Conservation (phyloP, 179 eudicot species). For the Silene vulgaris region DNA sequence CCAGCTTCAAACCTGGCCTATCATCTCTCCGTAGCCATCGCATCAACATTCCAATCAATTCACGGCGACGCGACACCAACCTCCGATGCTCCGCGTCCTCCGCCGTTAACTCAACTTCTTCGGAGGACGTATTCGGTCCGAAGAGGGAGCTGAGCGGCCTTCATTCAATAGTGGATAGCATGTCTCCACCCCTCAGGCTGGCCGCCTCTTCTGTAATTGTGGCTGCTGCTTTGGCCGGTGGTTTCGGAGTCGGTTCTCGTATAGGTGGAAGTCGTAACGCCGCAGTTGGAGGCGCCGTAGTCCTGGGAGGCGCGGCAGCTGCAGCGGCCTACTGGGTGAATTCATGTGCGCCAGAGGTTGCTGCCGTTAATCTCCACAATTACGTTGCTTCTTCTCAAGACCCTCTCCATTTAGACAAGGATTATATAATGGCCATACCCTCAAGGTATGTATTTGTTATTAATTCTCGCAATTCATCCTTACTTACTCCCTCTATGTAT, state of each 20-base stretch:
- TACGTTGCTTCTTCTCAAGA: conserved; percentile 61
- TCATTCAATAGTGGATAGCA: conserved; percentile 49
- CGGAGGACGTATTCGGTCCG: conserved; percentile 47
- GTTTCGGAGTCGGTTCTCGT: conserved; percentile 61
- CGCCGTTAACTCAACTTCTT: no score
- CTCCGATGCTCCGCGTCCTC: background rate
- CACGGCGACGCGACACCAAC: background rate
- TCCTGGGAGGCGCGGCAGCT: conserved; percentile 63
- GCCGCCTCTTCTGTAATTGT: conserved; percentile 52
- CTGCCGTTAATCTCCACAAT: conserved; percentile 66
- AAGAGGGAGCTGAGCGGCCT: conserved; percentile 55
- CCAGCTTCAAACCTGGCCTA: conserved; percentile 16
- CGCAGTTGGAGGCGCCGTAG: conserved; percentile 57
- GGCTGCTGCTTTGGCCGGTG: conserved; percentile 62
- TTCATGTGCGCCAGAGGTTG: conserved; percentile 73
- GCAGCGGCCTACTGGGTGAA: conserved; percentile 60
- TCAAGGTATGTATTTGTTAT: conserved; percentile 33
- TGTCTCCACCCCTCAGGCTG: conserved; percentile 58
- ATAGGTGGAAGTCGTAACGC: conserved; percentile 47
- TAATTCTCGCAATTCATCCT: no score
- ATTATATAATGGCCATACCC: conserved; percentile 63
- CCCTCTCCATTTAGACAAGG: conserved; percentile 53
- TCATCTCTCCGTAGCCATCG: background rate
- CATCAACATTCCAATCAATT: background rate
- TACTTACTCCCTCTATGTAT: background rate